These are phyloP conservation scores for Letharia columbiana DNA, from an alignment of 495 filamentous ascomycete species.

Conservation along the genomic window DNA sequence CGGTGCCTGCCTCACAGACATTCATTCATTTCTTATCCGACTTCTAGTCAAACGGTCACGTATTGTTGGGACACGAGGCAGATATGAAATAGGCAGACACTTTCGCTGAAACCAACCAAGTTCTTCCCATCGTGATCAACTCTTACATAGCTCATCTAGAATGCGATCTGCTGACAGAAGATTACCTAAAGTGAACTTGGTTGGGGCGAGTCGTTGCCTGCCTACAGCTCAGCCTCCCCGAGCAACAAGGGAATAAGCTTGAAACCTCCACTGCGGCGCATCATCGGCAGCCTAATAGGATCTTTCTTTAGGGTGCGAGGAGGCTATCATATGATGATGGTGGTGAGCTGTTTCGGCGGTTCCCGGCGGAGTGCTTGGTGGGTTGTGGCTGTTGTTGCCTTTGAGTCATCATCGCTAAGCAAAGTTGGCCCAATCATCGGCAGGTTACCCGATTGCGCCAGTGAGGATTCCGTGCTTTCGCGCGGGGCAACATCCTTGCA, in stretches of 20 bases:
- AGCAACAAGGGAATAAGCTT: slow-evolving; percentile 8
- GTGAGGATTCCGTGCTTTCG: slow-evolving; percentile 3
- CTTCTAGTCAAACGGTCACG: not conserved
- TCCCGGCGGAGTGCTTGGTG: not conserved
- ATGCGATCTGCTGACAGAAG: not conserved
- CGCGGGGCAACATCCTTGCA: slow-evolving; percentile 7
- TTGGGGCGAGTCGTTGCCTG: not conserved
- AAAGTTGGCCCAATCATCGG: slow-evolving; percentile 19
- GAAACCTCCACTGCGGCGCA: slow-evolving; percentile 17
- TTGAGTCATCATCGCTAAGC: slow-evolving; percentile 22
- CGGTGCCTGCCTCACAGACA: not conserved
- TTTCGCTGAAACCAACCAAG: not conserved
- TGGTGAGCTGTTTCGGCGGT: slow-evolving; percentile 4
- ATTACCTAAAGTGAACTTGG: not conserved
- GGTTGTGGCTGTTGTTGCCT: slow-evolving; percentile 9
- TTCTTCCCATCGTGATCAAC: not conserved
- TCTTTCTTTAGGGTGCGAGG: slow-evolving; percentile 8
- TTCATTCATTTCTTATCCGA: not conserved
- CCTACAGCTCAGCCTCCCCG: slow-evolving; percentile 14
- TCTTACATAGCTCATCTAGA: not conserved
- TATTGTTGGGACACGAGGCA: not conserved
- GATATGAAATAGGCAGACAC: not conserved
- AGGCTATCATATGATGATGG: slow-evolving; percentile 14
- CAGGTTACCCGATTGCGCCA: slow-evolving; percentile 7
- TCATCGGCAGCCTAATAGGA: slow-evolving; percentile 14